Percentiles rank a stretch among this genome's conserved stretches.
These are phyloP conservation scores for Fusarium bulbicola DNA, from an alignment of 2,329 filamentous ascomycete genomes.

Conservation along the genomic window DNA sequence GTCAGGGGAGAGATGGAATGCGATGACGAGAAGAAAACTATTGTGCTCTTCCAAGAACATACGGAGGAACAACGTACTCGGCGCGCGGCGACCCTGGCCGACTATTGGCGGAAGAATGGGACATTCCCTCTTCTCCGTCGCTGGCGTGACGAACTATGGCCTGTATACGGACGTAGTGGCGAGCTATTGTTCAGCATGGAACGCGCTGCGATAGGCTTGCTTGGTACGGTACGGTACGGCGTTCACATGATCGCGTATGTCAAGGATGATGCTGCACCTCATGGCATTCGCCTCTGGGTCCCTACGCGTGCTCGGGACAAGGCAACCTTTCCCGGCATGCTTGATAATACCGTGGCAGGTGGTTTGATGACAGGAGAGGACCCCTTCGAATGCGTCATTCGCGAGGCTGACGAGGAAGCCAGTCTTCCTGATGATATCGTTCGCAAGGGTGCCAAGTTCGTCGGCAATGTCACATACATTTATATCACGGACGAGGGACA, in stretches of 20 bases:
- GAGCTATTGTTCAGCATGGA: constrained; percentile 79
- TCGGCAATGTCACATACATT: constrained; percentile 84
- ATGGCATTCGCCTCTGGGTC: constrained; percentile 83
- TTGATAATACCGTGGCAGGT: constrained; percentile 94
- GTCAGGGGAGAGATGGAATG: constrained; percentile 69
- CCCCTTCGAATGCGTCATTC: constrained; percentile 82
- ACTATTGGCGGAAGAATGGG: constrained; percentile 73
- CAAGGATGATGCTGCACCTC: constrained; percentile 47
- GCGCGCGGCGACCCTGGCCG: constrained; percentile 63
- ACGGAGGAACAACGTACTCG: constrained; percentile 71
- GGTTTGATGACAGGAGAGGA: constrained; percentile 80
- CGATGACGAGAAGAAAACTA: constrained; percentile 65
- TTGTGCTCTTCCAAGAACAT: constrained; percentile 68
- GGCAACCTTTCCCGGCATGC: constrained; percentile 87
- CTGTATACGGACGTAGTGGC: constrained; percentile 73
- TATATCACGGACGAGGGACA: constrained; percentile 79
- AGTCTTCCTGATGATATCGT: constrained; percentile 77
- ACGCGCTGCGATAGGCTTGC: constrained; percentile 75
- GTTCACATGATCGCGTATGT: constrained; percentile 84
- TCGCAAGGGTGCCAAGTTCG: constrained; percentile 63
- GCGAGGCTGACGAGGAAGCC: constrained; percentile 91
- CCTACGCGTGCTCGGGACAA: constrained; percentile 80
- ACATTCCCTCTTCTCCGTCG: constrained; percentile 79
- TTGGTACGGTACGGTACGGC: constrained; percentile 81
- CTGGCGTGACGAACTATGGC: constrained; percentile 85